A percentile compares a stretch with the other conserved stretches of the same genome.
Conservation (phyloP, 768 basidiomycete species). For the Tubosaeta sp. region DNA sequence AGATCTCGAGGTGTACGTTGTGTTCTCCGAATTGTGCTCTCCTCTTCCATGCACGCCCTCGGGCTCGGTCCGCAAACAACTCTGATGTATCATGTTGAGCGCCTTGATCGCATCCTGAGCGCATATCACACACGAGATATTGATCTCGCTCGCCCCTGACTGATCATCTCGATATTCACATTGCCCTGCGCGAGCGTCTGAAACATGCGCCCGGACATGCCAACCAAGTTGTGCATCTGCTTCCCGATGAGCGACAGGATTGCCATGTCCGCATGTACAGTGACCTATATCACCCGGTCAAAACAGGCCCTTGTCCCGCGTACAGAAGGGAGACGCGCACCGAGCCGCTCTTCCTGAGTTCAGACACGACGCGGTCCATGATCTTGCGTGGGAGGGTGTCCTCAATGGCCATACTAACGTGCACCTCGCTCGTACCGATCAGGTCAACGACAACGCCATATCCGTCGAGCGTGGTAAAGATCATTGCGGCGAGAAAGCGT, state of each 20-base stretch:
- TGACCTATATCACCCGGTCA: conserved; percentile 48
- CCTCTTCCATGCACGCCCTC: conserved; percentile 23
- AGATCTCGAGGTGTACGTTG: no score
- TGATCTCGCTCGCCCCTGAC: conserved; percentile 94
- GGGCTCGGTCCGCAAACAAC: conserved; percentile 67
- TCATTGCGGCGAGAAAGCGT: conserved; percentile 95
- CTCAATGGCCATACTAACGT: conserved; percentile 97
- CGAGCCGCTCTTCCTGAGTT: conserved; percentile 76
- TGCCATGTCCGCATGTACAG: conserved; percentile 81
- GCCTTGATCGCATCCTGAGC: conserved; percentile 85
- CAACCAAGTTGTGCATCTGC: conserved; percentile 94
- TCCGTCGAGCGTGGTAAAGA: conserved; percentile 85
- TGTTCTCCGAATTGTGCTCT: no score
- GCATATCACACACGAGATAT: conserved; percentile 92
- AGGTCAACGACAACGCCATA: conserved; percentile 95
- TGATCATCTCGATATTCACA: conserved; percentile 99
- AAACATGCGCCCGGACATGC: conserved; percentile 94
- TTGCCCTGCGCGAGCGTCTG: conserved; percentile 88
- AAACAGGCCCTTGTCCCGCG: neutral
- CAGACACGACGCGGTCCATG: conserved; percentile 68
- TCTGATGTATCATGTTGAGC: conserved; percentile 91
- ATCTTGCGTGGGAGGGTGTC: conserved; percentile 47
- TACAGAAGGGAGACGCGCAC: conserved; percentile 38
- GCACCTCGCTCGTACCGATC: conserved; percentile 96
- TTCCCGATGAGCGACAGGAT: conserved; percentile 98